Conservation (phyloP, 1,139 yeast genomes). For the Hyphopichia fennica region DNA sequence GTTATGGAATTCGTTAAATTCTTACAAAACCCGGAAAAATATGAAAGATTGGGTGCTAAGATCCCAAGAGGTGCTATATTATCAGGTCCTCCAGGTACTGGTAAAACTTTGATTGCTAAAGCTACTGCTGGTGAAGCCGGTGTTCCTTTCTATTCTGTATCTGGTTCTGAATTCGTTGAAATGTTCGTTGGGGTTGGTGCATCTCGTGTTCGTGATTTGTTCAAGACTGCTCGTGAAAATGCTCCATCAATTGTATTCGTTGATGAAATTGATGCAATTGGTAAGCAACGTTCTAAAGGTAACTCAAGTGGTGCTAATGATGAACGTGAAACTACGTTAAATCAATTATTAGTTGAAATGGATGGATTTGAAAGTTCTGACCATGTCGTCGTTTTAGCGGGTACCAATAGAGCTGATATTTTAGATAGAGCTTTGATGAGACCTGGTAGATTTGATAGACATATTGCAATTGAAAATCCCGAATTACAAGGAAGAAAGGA, state of each 20-base stretch:
- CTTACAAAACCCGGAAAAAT: conserved; percentile 69
- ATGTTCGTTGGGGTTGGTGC: conserved; percentile 89
- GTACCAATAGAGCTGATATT: conserved; percentile 81
- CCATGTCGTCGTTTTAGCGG: conserved; percentile 79
- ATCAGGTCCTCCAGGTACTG: conserved; percentile 87
- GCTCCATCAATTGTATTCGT: conserved; percentile 80
- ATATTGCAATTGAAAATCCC: conserved; percentile 70
- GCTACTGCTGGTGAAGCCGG: conserved; percentile 89
- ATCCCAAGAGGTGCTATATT: conserved; percentile 83
- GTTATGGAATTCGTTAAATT: conserved; percentile 83
- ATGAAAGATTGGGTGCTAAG: conserved; percentile 77
- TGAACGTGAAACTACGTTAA: conserved; percentile 77
- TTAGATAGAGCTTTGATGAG: conserved; percentile 74
- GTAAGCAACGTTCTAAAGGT: conserved; percentile 73
- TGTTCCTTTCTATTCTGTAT: conserved; percentile 78
- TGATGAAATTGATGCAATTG: conserved; percentile 86
- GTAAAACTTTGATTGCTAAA: conserved; percentile 77
- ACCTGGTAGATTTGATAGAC: conserved; percentile 86
- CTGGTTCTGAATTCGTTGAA: conserved; percentile 79
- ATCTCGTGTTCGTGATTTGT: conserved; percentile 76
- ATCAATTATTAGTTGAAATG: conserved; percentile 81
- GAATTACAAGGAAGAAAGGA: conserved; percentile 78
- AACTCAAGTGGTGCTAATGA: conserved; percentile 68
- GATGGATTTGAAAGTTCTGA: conserved; percentile 76
- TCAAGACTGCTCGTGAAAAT: conserved; percentile 75